Conservation (phyloP, 176 grass and related monocot species). For the Saccharum spontaneum region DNA sequence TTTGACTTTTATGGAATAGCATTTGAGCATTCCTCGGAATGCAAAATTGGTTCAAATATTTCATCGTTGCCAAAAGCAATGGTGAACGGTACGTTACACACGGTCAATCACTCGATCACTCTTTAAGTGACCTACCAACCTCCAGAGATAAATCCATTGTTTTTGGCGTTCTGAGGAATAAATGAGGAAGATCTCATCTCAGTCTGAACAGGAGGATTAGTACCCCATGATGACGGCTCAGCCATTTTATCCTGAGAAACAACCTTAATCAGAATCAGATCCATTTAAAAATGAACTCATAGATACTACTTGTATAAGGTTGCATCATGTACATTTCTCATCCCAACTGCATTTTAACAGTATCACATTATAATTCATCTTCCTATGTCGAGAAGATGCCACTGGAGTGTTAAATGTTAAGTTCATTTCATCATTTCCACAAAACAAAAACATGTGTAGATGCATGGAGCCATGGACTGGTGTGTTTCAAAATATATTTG, state of each 20-base stretch:
- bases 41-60: slow-evolving; percentile 15
- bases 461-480: not conserved
- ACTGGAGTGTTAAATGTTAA: not conserved
- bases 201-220: slow-evolving; percentile 52
- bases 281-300: slow-evolving; percentile 8
- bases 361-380: not conserved
- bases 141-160: slow-evolving; percentile 55
- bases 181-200: slow-evolving; percentile 43
- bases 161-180: slow-evolving; percentile 33
- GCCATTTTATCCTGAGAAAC: slow-evolving; percentile 65
- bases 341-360: not conserved
- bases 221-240: slow-evolving; percentile 43
- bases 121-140: slow-evolving; percentile 57
- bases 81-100: not conserved
- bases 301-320: not conserved
- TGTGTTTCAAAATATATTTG: slow-evolving; percentile 5
- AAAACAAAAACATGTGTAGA: not conserved
- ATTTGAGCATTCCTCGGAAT: not conserved
- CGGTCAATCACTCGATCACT: slow-evolving; percentile 21
- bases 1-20: not conserved
- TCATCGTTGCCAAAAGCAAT: slow-evolving; percentile 21
- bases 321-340: not conserved
- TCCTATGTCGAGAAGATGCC: not conserved
- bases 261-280: slow-evolving; percentile 36
- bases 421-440: slow-evolving; percentile 15